Evolutionary conservation across 176 grass and related monocot genomes (phyloP).

Genomic region (Carex kokanica): DNA sequence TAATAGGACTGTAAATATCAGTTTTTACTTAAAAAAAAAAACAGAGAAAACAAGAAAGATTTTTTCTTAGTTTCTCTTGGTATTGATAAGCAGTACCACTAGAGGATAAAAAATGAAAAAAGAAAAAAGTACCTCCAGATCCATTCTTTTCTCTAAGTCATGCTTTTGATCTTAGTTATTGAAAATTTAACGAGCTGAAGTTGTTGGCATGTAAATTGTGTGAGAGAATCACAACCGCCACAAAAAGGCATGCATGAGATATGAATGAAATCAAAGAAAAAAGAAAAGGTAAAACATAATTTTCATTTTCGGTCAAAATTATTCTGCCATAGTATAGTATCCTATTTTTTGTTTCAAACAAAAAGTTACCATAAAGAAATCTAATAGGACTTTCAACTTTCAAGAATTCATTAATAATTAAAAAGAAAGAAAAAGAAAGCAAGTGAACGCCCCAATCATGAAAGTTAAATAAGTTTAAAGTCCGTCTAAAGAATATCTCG

Average conservation of each 20-base stretch:
- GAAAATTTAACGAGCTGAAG: neutral
- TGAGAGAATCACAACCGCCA: conserved; percentile 5
- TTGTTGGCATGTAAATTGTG: conserved; percentile 12
- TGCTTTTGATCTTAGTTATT: neutral
- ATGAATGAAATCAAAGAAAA: neutral
- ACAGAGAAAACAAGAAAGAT: neutral
- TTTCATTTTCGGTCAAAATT: neutral
- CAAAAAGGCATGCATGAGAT: conserved; percentile 14
- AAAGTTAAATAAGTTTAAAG: neutral
- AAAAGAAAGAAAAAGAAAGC: neutral
- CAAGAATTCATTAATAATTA: neutral
- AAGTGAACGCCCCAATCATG: neutral
- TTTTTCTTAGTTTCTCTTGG: neutral
- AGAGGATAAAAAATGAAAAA: neutral
- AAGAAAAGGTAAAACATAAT: neutral
- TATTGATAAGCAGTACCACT: neutral
- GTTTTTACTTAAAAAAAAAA: neutral
- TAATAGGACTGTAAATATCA: neutral
- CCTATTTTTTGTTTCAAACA: neutral
- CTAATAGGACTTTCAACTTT: neutral
- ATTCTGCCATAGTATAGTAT: neutral
- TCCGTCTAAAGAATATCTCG: too few relatives aligned
- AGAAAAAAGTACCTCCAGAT: neutral
- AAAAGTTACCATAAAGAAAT: neutral
- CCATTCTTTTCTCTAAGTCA: neutral